Evolutionary conservation across 2,329 filamentous ascomycete genomes (phyloP).

Genomic region (Phialophora chinensis): DNA sequence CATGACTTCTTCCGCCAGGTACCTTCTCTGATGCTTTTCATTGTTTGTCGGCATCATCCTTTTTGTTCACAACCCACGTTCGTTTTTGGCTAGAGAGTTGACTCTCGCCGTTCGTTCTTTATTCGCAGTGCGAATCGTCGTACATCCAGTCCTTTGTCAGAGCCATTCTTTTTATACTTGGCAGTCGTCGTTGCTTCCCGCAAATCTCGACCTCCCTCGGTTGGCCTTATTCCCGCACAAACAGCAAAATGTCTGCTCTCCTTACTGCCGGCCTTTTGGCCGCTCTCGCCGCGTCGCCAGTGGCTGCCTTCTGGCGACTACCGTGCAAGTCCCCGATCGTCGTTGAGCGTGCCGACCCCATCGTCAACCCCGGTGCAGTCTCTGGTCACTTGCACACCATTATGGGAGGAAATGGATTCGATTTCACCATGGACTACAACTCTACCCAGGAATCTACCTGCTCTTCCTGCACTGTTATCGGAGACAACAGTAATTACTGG

Average conservation of each 20-base stretch:
- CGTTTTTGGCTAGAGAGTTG: constrained; percentile 35
- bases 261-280: constrained; percentile 31
- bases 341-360: constrained; percentile 62
- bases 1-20: constrained; percentile 13
- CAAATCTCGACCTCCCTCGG: constrained; percentile 13
- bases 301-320: constrained; percentile 40
- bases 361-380: constrained; percentile 65
- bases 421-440: constrained; percentile 55
- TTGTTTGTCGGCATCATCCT: constrained; percentile 27
- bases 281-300: constrained; percentile 38
- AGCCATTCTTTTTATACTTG: constrained; percentile 27
- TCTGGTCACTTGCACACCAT: constrained; percentile 72
- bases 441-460: constrained; percentile 64
- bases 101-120: constrained; percentile 38
- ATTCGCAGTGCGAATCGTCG: constrained; percentile 34
- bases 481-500: constrained; percentile 79
- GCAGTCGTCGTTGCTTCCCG: constrained; percentile 25
- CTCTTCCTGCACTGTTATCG: constrained; percentile 71
- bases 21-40: constrained; percentile 9
- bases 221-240: neutral
- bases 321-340: constrained; percentile 43
- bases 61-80: constrained; percentile 30
- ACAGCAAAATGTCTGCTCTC: constrained; percentile 30
- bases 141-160: constrained; percentile 34
- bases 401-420: constrained; percentile 72